phyloP scores from a whole-genome alignment of 179 eudicot genomes.

The Pouteria campechiana region DNA sequence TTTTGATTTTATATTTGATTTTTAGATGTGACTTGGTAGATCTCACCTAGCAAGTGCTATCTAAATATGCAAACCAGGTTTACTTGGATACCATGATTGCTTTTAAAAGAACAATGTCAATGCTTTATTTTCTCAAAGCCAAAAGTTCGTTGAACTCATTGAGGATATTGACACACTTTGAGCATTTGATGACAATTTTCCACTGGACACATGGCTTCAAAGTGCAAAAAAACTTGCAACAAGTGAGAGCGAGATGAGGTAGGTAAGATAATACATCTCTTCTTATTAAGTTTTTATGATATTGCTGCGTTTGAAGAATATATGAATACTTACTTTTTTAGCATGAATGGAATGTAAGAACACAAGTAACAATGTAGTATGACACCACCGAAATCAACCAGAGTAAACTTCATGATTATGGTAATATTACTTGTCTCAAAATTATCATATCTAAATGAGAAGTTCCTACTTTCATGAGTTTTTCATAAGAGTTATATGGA shows the following conservation, averaged over 20 bases:
- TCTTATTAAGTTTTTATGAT: neutral
- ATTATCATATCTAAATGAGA: too few relatives aligned
- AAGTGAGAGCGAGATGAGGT: constrained; percentile 49
- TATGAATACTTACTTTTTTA: constrained; percentile 16
- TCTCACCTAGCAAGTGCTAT: constrained; percentile 82
- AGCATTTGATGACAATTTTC: constrained; percentile 83
- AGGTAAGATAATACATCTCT: constrained; percentile 31
- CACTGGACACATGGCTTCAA: constrained; percentile 86
- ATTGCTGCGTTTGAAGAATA: too few relatives aligned
- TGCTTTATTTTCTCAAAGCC: constrained; percentile 31
- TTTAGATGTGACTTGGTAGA: constrained; percentile 97
- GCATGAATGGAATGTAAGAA: constrained; percentile 99
- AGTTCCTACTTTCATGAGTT: too few relatives aligned
- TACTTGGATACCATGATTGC: constrained; percentile 70
- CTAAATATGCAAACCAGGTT: constrained; percentile 81
- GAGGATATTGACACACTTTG: constrained; percentile 74
- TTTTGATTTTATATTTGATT: too few relatives aligned
- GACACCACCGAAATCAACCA: constrained; percentile 56
- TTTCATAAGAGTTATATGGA: too few relatives aligned
- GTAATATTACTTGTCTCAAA: constrained; percentile 21
- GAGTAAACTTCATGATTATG: constrained; percentile 97
- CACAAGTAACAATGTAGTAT: constrained; percentile 98
- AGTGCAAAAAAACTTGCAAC: constrained; percentile 75
- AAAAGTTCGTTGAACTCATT: constrained; percentile 54
- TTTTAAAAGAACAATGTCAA: constrained; percentile 43